Evolutionary conservation across 2,329 filamentous ascomycete genomes (phyloP).

Genomic region (Setomelanomma holmii): DNA sequence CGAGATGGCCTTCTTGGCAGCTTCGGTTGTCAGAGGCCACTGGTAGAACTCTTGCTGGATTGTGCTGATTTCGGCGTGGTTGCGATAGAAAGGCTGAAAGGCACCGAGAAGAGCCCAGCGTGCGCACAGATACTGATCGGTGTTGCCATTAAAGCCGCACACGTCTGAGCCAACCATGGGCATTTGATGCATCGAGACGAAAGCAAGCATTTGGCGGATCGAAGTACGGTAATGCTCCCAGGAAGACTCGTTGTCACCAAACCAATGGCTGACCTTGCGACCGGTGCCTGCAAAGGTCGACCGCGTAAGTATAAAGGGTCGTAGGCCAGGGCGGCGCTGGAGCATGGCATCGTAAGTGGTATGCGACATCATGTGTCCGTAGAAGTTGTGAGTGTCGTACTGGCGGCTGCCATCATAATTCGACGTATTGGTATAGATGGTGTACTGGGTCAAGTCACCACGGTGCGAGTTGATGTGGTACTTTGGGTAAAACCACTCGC

Average conservation of each 20-base stretch:
- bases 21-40: constrained; percentile 68
- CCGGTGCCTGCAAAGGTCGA: constrained; percentile 79
- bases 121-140: constrained; percentile 72
- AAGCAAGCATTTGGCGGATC: constrained; percentile 54
- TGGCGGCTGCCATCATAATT: constrained; percentile 72
- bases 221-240: constrained; percentile 56
- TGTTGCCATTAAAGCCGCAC: constrained; percentile 75
- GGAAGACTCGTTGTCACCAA: constrained; percentile 61
- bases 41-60: constrained; percentile 76
- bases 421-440: constrained; percentile 71
- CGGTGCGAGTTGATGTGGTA: constrained; percentile 71
- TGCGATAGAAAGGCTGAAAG: constrained; percentile 78
- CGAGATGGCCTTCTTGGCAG: constrained; percentile 72
- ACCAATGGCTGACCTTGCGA: constrained; percentile 64
- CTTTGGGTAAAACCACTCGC: constrained; percentile 69
- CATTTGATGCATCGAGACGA: constrained; percentile 56
- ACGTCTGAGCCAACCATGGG: constrained; percentile 67
- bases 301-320: constrained; percentile 76
- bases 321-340: constrained; percentile 65
- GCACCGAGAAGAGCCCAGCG: constrained; percentile 78
- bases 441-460: constrained; percentile 51
- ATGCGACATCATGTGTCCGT: constrained; percentile 76
- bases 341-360: constrained; percentile 72
- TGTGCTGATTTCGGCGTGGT: constrained; percentile 66
- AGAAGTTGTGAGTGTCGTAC: constrained; percentile 81